Evolutionary conservation across 345 rosid genomes (phyloP), one percentile per base, ranked within the genome.

Genomic region (Sonneratia caseolaris): DNA sequence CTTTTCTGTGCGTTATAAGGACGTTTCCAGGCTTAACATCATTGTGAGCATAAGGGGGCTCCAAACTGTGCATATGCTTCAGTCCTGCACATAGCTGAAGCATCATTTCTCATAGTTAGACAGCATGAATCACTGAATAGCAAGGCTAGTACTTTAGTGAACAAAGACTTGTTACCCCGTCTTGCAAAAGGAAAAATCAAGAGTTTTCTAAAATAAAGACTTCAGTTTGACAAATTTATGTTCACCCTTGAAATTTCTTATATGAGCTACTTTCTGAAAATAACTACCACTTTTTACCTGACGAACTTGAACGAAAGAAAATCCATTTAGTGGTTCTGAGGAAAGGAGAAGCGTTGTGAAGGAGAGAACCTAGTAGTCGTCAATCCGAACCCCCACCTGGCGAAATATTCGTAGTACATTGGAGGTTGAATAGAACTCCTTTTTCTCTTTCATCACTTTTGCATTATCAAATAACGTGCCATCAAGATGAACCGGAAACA

Each of bases 21-120:
- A 95, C 83, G 79, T 95, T 95, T 27, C 99, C 99, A 67, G 97
- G 96, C 85, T 95, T 95, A 73, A 95, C 96, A 84, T 95, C 99
- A 85, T 95, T 92, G 84, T 95, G 99, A 72, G 97, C 97, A 82
- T 90, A 90, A 70, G 99, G 96, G 72, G 97, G 97, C 71, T 86
- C 93, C 78, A 90, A 83, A 72, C 85, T 70, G 76, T 92, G 97
- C 99, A 95, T 92, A 80, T 95, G 97, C 79, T 86, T 88, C 66
- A 95, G 88, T 75, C 99, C 99, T 76, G 93, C 96, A 81, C 99
- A 92, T 73, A 95, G 89, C 99, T 95, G 86, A 67, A 69, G 68
- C 68, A 70, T 72, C 65, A 22, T 56, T 71, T 74, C 75, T 77
- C 68, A 72, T 48, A 64, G 77, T 68, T 73, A 71, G 69, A 65